Percentiles rank a stretch among this genome's conserved stretches.
Evolutionary conservation across 257 asterid genomes (phyloP).

Genomic region (Ligustrum vulgare): DNA sequence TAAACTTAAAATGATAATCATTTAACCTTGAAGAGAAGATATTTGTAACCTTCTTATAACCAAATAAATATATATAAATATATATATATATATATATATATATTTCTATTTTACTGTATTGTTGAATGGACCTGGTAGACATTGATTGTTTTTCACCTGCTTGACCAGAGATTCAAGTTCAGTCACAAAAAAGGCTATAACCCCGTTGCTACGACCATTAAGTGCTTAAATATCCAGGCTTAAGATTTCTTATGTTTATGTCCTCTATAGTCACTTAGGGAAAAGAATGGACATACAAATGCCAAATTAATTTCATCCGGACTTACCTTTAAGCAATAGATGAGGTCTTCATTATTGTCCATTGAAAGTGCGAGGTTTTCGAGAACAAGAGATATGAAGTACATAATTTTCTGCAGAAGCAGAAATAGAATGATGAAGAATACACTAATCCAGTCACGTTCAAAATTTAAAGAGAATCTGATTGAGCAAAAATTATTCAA

Average conservation of each 20-base stretch:
- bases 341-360: constrained; percentile 80
- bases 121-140: background rate
- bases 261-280: constrained; percentile 9
- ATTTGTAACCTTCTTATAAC: background rate
- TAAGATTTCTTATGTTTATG: constrained; percentile 11
- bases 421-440: constrained; percentile 25
- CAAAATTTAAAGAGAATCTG: constrained; percentile 9
- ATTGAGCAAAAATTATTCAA: background rate
- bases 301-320: constrained; percentile 8
- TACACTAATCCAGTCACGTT: constrained; percentile 10
- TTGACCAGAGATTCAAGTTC: constrained; percentile 1
- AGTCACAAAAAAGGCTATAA: background rate
- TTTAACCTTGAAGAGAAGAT: constrained; percentile 1
- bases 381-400: constrained; percentile 81
- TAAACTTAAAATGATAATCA: constrained; percentile 3
- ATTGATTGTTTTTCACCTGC: background rate
- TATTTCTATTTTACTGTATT: background rate
- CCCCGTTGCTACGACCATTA: background rate
- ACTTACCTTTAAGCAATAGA: constrained; percentile 92
- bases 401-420: constrained; percentile 77
- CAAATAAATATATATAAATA: too few relatives aligned
- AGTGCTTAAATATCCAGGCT: background rate
- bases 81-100: too few relatives aligned
- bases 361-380: constrained; percentile 91
- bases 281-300: constrained; percentile 19